Evolutionary conservation across 257 asterid genomes (phyloP), one percentile per base, ranked within the genome.

Genomic region (Marsdenia floribunda): DNA sequence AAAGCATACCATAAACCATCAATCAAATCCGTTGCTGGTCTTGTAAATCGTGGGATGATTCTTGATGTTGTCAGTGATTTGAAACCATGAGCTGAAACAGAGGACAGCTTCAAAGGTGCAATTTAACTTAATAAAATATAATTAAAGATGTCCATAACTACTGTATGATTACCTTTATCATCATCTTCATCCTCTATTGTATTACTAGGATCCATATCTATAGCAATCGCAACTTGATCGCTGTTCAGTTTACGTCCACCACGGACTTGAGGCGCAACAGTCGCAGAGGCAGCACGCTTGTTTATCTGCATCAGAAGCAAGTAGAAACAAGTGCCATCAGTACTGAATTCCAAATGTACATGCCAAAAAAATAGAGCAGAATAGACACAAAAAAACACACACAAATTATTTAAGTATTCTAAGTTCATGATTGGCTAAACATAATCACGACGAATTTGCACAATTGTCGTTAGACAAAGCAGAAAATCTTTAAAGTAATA

Each of bases 41-140:
- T 88, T 16, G 97, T 92, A 87, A 94, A 94, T 72, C 95, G 84
- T 7, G 99, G 99, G 80, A 92, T 88, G 68, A 92, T 83, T 79
- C 84, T 90, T 73, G 98, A 95, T 37, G 99, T 88, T 72, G 99
- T 90, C 70, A 95, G 90, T 14, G 99, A 92, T 93, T 92, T 95
- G 87, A 94, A 94, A 79, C 98, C 99, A 80, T 94, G 99, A 83
- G 99, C 99, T 94, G 92, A 81, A 81, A 77, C 66, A 44, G 75
- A 81, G 73, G 64, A 74, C 67, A 75, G 13, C 33, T 71, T 73
- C 40, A 68, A 69, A 72, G 29, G 29, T 35, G 70, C 67, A 77
- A 64, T 54, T 60, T 38, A 68, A 73, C 40, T 37, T 54, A 11
- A 21, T 14, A 58, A 35, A 35, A 42, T 26, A 24, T 29, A 44